Base-by-base conservation (phyloP, 306 rosid species). In the Lupinus albus region DNA sequence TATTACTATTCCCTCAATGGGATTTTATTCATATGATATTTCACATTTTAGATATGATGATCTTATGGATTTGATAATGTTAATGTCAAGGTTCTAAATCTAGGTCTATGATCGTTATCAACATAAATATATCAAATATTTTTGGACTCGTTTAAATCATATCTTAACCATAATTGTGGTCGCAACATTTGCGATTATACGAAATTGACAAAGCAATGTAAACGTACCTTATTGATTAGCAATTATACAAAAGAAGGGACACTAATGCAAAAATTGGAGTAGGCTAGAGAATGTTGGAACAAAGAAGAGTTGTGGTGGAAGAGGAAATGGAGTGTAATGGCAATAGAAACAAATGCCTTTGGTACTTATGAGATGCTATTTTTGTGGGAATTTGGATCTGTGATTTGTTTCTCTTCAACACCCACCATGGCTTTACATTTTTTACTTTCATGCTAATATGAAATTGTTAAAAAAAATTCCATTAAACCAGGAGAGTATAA, bases 341-440 rank as follows among this genome's bases (percentile, higher is more conserved):
- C 47, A 42, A 4, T 42, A 11, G 47, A 4, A 55, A 64, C 33
- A 51, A 56, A 38, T 41, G 74, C 25, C 11, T 15, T 66, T 38
- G 28, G n/a, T 46, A 35, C n/a, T 8, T 21, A 33, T 1, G 4
- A 39, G 57, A 14, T 0, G 8, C 65, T 69, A 53, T 42, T 75
- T 44, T 68, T 68, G 80, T 41, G 59, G 28, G 25, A 18, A 67
- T 42, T 76, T n/a, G 50, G 80, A 68, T 76, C 51, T 68, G 33
- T 49, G 68, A 50, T 39, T 3, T 55, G 15, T 45, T 8, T 25
- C 4, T 25, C 30, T 25, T 25, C 0, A 25, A 3, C 30, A 25
- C 30, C 4, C 30, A 25, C 30, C 4, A 25, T 4, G 2, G 3
- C 28, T 25, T 25, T 25, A 25, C 30, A 25, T 25, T 25, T 3